Evolutionary conservation across 2,329 filamentous ascomycete genomes (phyloP).

Genomic region (Clonostachys sp.): DNA sequence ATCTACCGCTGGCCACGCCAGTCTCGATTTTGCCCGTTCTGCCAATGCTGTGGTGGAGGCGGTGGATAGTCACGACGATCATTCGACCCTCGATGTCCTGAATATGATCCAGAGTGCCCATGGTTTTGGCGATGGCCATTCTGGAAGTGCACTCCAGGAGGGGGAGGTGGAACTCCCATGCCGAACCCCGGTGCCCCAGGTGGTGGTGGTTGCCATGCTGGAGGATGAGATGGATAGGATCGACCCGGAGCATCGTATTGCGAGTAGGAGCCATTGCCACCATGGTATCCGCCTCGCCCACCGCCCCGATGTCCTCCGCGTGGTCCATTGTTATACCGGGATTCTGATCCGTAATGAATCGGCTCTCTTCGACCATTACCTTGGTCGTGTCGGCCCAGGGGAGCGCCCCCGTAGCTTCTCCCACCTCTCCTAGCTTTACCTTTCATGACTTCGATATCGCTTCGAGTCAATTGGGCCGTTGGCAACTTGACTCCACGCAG

Average conservation of each 20-base stretch:
- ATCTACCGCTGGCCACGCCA: neutral
- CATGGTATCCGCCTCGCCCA: slow-evolving; percentile 3
- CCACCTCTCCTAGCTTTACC: slow-evolving; percentile 53
- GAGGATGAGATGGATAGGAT: slow-evolving; percentile 1
- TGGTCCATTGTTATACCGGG: neutral
- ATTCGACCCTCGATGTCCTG: slow-evolving; percentile 8
- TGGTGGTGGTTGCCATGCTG: slow-evolving; percentile 17
- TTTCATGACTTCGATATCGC: slow-evolving; percentile 71
- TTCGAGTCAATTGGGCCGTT: slow-evolving; percentile 64
- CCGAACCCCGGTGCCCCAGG: slow-evolving; percentile 24
- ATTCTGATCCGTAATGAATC: slow-evolving; percentile 17
- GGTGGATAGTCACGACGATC: slow-evolving; percentile 5
- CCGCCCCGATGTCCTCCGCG: slow-evolving; percentile 7
- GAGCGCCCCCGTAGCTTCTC: slow-evolving; percentile 17
- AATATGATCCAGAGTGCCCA: neutral
- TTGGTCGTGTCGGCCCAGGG: slow-evolving; percentile 11
- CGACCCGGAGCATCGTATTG: neutral
- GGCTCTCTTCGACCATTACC: slow-evolving; percentile 12
- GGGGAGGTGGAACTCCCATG: slow-evolving; percentile 24
- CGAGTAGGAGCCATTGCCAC: slow-evolving; percentile 3
- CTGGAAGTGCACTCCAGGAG: slow-evolving; percentile 15
- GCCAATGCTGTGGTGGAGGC: neutral
- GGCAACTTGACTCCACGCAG: slow-evolving; percentile 77
- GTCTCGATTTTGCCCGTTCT: neutral
- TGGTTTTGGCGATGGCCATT: slow-evolving; percentile 3